Evolutionary conservation across 371 early-diverging fungal genomes (phyloP), one percentile per base, ranked within the genome.

Genomic region (Lichtheimia ramosa): DNA sequence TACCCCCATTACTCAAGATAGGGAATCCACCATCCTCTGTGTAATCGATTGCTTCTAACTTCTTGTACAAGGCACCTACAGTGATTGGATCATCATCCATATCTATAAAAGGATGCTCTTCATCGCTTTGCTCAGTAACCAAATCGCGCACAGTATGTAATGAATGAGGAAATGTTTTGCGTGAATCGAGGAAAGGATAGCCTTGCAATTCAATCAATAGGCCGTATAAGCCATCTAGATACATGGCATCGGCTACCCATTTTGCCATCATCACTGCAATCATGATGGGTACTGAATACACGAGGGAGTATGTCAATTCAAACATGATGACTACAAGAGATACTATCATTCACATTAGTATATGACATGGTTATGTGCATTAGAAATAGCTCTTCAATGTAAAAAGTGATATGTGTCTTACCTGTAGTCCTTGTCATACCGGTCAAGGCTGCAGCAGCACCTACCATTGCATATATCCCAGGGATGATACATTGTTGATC

Each of bases 391-490:
- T 34, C 10, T 34, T 34, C 34, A 6, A 34, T 34, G 34, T 10
- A 34, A 10, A 34, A 34, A 34, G 10, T 34, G 10, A 46, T 46
- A 5, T 46, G 0, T n/a, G 0, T 46, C n/a, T 63, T 76, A 79
- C 80, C 73, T 6, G 97, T 96, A 70, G 95, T 95, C 58, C 96
- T 86, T 0, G 98, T 96, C 3, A 94, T 89, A 5, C 98, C 97
- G 1, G 92, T 90, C 63, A 98, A 74, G 20, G 89, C 83, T 6
- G 96, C 95, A 3, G 95, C 96, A 2, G 96, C 96, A 7, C 97
- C 98, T 2, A 97, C 92, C 74, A 97, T 83, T 0, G 98, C 95
- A 71, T 98, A 98, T n/a, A 93, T 87, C 25, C 97, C 98, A 0
- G 96, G 95, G 7, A 90, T 93, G 8, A 97, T 83, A 70, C 97